Evolutionary conservation across 305 asterid genomes (phyloP).

Genomic region (Andrographis paniculata): DNA sequence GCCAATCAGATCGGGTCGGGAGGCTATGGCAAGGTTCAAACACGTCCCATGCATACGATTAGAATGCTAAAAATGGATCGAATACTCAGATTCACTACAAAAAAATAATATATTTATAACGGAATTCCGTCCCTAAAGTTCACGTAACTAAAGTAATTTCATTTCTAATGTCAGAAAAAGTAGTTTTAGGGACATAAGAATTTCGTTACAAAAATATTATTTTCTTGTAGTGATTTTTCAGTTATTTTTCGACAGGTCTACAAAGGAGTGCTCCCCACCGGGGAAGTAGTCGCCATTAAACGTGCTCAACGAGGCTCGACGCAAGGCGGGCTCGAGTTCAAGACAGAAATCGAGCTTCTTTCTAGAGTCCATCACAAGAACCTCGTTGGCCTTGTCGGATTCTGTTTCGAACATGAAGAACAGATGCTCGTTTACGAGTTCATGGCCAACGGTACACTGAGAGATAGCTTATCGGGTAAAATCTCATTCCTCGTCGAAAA

Average conservation of each 20-base stretch:
- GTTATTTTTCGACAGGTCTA: no score
- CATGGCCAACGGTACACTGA: constrained; percentile 74
- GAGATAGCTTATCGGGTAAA: constrained; percentile 70
- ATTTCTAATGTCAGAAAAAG: no score
- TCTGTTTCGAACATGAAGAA: constrained; percentile 91
- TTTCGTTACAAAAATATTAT: no score
- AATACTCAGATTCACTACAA: no score
- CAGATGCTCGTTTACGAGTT: constrained; percentile 90
- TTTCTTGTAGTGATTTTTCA: no score
- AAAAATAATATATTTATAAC: no score
- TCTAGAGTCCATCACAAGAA: constrained; percentile 96
- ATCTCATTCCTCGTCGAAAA: neutral
- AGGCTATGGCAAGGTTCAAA: constrained; percentile 83
- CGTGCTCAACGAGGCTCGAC: constrained; percentile 73
- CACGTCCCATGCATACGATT: no score
- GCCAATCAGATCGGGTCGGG: constrained; percentile 86
- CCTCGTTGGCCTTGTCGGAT: constrained; percentile 85
- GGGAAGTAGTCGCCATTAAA: constrained; percentile 77
- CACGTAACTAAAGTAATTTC: no score
- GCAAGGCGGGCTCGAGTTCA: constrained; percentile 92
- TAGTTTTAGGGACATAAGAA: no score
- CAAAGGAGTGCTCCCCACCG: constrained; percentile 57
- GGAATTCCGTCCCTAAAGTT: no score
- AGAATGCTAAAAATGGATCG: no score
- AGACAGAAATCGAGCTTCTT: constrained; percentile 91